Base-by-base conservation (phyloP, 2,329 filamentous ascomycete genomes). In the Sclerotiophoma versabilis region DNA sequence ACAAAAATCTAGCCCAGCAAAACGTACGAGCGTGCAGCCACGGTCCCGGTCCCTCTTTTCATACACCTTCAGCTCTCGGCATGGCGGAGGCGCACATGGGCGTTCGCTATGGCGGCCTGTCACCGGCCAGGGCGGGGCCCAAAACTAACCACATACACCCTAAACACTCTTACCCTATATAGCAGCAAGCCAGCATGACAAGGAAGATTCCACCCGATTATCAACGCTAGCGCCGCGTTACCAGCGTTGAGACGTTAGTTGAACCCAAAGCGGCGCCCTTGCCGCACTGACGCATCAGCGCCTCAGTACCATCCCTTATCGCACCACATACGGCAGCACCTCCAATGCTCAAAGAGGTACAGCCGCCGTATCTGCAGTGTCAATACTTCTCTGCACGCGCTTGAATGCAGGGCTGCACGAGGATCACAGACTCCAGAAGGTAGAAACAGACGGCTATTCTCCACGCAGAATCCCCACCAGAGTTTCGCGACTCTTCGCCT, bases 191-290 rank as follows among this genome's bases (percentile, higher is more conserved):
- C 32, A 54, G 38, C 45, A 30, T 46, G 34, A 25, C 46, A 36
- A 51, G 19, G 45, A 26, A 34, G 14, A 37, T 11, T 23, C 11
- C 33, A 49, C 45, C 45, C 51, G 39, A 20, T 23, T 11, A 22
- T 41, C 22, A 10, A 38, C 45, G 36, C 41, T 54, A 54, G 27
- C 33, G 39, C 27, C 12, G 15, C 39, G 45, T 49, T 49, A 34
- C 9, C 39, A 36, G 39, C 51, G 51, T 54, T 54, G 39, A 33
- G 51, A 32, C 45, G 11, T 33, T 49, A 44, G 51, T 22, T 37
- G 33, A 54, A 42, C 39, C 37, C 34, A 54, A 49, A 45, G 45
- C 51, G 51, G 51, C 51, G 44, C 45, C 51, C 51, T 39, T 49
- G 45, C 45, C 45, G 51, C 33, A 49, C 23, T 41, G 39, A 43